These are phyloP conservation scores for Simplicillium aogashimaense DNA, from an alignment of 2,329 filamentous ascomycete species.

Conservation along the genomic window DNA sequence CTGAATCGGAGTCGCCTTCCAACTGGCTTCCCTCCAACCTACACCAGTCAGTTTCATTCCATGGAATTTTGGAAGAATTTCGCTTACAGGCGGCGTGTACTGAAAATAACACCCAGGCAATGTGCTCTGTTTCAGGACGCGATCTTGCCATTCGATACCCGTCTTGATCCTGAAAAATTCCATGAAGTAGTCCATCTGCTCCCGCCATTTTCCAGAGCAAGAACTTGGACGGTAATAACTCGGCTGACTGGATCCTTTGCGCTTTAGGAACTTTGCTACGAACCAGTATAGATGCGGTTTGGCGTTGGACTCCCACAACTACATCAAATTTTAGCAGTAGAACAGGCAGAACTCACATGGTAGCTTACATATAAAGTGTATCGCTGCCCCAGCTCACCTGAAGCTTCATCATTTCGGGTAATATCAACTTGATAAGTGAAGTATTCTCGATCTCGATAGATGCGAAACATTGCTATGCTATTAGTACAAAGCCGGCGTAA, in stretches of 20 bases:
- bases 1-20: conserved; percentile 21
- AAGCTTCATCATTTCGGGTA: conserved; percentile 35
- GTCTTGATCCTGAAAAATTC: conserved; percentile 49
- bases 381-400: conserved; percentile 42
- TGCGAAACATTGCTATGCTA: conserved; percentile 34
- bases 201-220: conserved; percentile 25
- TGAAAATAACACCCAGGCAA: conserved; percentile 24
- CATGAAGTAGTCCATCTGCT: conserved; percentile 41
- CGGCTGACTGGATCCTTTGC: conserved; percentile 23
- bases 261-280: conserved; percentile 39
- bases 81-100: conserved; percentile 37
- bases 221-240: conserved; percentile 27
- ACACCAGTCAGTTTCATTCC: neutral
- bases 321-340: neutral
- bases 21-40: conserved; percentile 27
- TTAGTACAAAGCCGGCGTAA: neutral
- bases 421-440: conserved; percentile 58
- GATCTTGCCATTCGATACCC: conserved; percentile 48
- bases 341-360: neutral
- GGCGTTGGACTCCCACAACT: conserved; percentile 60
- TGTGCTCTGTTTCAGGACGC: conserved; percentile 26
- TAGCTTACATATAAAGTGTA: conserved; percentile 47
- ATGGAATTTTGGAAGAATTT: neutral
- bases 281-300: conserved; percentile 52
- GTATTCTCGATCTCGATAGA: conserved; percentile 52